A percentile compares a stretch with the other conserved stretches of the same genome.
Conservation (phyloP, 345 rosid genomes). For the Clausena lansium region DNA sequence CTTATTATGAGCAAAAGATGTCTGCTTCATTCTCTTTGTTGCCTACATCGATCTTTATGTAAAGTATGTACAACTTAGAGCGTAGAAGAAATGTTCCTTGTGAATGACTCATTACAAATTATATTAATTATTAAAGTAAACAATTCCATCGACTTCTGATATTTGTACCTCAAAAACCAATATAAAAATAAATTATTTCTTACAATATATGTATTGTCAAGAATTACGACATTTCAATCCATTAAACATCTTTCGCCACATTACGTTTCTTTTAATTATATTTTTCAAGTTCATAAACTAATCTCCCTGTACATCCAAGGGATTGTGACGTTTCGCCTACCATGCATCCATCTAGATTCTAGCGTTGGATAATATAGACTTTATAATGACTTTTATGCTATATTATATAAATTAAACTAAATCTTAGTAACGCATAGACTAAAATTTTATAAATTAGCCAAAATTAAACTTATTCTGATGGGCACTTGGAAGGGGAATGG, state of each 20-base stretch:
- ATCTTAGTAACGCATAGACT: neutral
- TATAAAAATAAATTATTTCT: neutral
- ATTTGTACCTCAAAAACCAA: neutral
- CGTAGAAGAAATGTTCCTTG: neutral
- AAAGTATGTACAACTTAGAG: neutral
- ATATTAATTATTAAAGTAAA: no score
- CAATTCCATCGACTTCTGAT: no score
- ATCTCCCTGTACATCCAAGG: neutral
- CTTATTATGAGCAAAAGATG: neutral
- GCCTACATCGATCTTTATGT: neutral
- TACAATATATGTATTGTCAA: neutral
- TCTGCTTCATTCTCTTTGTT: conserved; percentile 5
- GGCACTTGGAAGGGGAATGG: no score
- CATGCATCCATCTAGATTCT: neutral
- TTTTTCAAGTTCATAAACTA: neutral
- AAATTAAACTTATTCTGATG: no score
- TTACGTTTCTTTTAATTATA: neutral
- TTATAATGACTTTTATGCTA: neutral
- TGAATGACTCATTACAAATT: neutral
- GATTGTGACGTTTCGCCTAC: conserved; percentile 2
- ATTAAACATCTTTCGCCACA: neutral
- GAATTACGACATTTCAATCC: neutral
- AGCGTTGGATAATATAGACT: neutral
- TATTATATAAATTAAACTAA: neutral
- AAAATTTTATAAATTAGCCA: neutral